These are phyloP conservation scores for Nakataea oryzae DNA, from an alignment of 2,329 filamentous ascomycete species.

Conservation along the genomic window DNA sequence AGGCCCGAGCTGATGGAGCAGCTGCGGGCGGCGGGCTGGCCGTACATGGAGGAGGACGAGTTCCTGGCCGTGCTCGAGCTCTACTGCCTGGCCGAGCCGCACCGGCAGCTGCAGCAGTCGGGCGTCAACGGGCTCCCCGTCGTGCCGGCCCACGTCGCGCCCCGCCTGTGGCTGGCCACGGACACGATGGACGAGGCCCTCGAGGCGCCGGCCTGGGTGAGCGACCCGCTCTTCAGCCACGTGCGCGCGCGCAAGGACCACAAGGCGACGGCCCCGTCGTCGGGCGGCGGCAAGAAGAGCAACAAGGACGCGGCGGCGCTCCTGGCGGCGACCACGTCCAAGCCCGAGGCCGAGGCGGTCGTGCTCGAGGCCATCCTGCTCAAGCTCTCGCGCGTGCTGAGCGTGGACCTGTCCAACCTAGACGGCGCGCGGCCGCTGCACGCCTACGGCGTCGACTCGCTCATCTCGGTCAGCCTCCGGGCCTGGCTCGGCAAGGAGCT, in stretches of 20 bases:
- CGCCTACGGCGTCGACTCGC: conserved; percentile 16
- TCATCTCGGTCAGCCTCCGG: conserved; percentile 15
- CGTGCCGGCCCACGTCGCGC: background rate
- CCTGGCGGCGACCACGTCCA: background rate
- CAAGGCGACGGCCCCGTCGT: background rate
- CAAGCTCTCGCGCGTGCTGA: conserved; percentile 14
- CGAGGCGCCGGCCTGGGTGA: conserved; percentile 1
- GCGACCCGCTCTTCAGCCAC: conserved; percentile 3
- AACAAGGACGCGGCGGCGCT: background rate
- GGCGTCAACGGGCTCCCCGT: background rate
- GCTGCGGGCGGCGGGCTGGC: conserved; percentile 5
- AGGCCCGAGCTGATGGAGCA: conserved; percentile 2
- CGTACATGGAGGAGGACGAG: conserved; percentile 8
- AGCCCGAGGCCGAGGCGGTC: background rate
- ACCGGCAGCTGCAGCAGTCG: background rate
- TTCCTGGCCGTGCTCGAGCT: conserved; percentile 5
- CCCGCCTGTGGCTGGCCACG: conserved; percentile 3
- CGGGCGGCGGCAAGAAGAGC: background rate
- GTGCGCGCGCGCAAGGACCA: background rate
- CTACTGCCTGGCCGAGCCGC: background rate
- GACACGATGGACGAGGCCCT: conserved; percentile 2
- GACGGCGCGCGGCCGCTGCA: conserved; percentile 12
- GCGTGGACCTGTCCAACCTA: conserved; percentile 12
- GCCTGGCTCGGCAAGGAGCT: conserved; percentile 15
- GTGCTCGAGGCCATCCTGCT: conserved; percentile 14